Evolutionary conservation across 306 rosid species (phyloP).

Genomic region (Boehmeria nivea): DNA sequence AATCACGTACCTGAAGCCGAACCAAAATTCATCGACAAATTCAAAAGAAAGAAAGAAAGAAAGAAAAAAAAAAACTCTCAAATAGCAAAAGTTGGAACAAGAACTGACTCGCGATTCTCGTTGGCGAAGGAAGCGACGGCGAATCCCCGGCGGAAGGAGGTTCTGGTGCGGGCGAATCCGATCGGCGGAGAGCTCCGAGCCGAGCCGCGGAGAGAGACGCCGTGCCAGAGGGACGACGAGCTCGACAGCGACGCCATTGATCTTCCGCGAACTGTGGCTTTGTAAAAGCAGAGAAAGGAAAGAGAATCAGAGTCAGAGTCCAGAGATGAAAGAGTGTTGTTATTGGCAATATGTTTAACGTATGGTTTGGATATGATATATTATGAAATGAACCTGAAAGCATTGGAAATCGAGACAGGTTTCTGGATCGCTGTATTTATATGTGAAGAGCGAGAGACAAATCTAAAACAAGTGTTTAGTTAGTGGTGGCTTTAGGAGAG

Average conservation of each 20-base stretch:
- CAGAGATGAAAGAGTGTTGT: neutral
- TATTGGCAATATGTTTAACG: too few species aligned
- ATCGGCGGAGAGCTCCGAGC: slow-evolving; percentile 25
- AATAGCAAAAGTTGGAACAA: neutral
- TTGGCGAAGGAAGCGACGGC: slow-evolving; percentile 58
- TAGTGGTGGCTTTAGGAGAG: slow-evolving; percentile 30
- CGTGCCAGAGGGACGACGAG: slow-evolving; percentile 44
- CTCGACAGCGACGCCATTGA: slow-evolving; percentile 54
- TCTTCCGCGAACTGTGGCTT: slow-evolving; percentile 39
- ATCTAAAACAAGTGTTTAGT: neutral
- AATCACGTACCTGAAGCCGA: slow-evolving; percentile 64
- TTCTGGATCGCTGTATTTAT: neutral
- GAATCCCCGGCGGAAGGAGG: slow-evolving; percentile 48
- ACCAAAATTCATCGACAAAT: neutral
- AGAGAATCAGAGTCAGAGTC: neutral
- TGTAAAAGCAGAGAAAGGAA: slow-evolving; percentile 4
- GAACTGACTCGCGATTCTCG: slow-evolving; percentile 68
- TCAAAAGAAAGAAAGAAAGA: neutral
- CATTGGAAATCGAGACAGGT: slow-evolving; percentile 16
- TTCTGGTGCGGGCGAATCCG: slow-evolving; percentile 24
- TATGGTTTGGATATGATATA: neutral
- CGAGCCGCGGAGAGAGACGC: slow-evolving; percentile 39
- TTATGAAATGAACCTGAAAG: slow-evolving; percentile 6
- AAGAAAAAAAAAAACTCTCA: neutral
- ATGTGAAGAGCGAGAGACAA: neutral